Evolutionary conservation across 1,284 basidiomycete species (phyloP).

Genomic region (Irpex sp.): DNA sequence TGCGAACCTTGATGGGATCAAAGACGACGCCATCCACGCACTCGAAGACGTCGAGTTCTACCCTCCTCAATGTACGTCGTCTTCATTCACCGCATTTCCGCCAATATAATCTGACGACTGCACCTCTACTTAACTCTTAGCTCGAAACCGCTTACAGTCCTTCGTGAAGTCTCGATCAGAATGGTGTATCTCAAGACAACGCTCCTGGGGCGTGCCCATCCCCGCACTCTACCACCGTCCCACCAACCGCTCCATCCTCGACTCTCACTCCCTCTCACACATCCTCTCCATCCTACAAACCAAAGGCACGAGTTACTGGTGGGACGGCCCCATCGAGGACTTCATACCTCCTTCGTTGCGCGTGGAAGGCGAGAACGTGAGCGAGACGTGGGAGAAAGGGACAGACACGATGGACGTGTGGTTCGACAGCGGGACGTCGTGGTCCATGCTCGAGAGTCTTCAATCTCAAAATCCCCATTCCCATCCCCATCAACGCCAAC

Average conservation of each 20-base stretch:
- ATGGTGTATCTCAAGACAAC: constrained; percentile 99
- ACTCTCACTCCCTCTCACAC: constrained; percentile 66
- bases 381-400: constrained; percentile 66
- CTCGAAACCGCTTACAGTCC: constrained; percentile 80
- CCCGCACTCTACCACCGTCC: constrained; percentile 78
- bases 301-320: constrained; percentile 87
- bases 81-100: neutral
- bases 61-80: constrained; percentile 65
- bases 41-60: constrained; percentile 76
- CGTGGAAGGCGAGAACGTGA: constrained; percentile 37
- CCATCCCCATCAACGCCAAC: constrained; percentile 6
- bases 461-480: no score
- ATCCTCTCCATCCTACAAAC: constrained; percentile 74
- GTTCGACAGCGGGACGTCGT: constrained; percentile 98
- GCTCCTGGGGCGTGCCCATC: constrained; percentile 98
- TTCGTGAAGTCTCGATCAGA: constrained; percentile 89
- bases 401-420: constrained; percentile 98
- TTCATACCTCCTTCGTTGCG: constrained; percentile 70
- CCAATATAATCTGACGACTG: no score
- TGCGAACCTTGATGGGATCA: constrained; percentile 85
- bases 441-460: constrained; percentile 84
- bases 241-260: constrained; percentile 67
- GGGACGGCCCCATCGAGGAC: constrained; percentile 81
- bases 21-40: constrained; percentile 70
- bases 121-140: constrained; percentile 34